phyloP scores from a whole-genome alignment of 2,329 filamentous ascomycete species.

The Helminthosporium solani region DNA sequence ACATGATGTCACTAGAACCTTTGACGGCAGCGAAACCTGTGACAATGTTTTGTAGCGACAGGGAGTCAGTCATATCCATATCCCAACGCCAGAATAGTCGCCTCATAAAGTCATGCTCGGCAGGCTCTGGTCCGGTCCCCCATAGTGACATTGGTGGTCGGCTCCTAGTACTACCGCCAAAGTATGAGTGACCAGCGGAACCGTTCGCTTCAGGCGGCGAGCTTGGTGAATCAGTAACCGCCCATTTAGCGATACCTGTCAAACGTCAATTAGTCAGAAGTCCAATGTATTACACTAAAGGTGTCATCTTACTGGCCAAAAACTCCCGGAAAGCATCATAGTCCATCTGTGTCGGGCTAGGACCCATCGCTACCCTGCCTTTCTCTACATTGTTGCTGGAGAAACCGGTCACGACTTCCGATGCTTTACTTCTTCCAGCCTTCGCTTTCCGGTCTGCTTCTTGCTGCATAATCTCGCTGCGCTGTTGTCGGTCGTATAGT shows the following conservation, averaged over 20 bases:
- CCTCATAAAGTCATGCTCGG: conserved; percentile 92
- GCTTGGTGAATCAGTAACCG: conserved; percentile 79
- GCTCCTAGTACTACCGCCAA: conserved; percentile 47
- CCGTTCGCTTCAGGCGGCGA: conserved; percentile 55
- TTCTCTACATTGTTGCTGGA: conserved; percentile 65
- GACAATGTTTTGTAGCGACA: conserved; percentile 90
- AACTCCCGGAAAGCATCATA: conserved; percentile 97
- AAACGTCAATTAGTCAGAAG: conserved; percentile 12
- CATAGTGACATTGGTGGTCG: conserved; percentile 54
- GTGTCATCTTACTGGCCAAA: conserved; percentile 59
- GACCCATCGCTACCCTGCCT: conserved; percentile 82
- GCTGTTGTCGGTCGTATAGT: conserved; percentile 86
- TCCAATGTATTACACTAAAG: neutral
- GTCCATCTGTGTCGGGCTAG: conserved; percentile 92
- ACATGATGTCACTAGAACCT: conserved; percentile 94
- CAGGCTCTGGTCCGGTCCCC: conserved; percentile 67
- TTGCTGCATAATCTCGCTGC: conserved; percentile 68
- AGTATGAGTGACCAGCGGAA: conserved; percentile 58
- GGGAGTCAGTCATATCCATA: conserved; percentile 68
- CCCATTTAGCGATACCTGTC: conserved; percentile 80
- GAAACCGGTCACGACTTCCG: conserved; percentile 51
- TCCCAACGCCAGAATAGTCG: conserved; percentile 90
- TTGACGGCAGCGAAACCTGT: conserved; percentile 88
- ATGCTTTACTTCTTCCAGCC: conserved; percentile 58
- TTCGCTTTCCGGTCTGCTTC: conserved; percentile 68